Evolutionary conservation across 1,284 basidiomycete species (phyloP), one percentile per base, ranked within the genome.

Genomic region (Peniophora sp.): DNA sequence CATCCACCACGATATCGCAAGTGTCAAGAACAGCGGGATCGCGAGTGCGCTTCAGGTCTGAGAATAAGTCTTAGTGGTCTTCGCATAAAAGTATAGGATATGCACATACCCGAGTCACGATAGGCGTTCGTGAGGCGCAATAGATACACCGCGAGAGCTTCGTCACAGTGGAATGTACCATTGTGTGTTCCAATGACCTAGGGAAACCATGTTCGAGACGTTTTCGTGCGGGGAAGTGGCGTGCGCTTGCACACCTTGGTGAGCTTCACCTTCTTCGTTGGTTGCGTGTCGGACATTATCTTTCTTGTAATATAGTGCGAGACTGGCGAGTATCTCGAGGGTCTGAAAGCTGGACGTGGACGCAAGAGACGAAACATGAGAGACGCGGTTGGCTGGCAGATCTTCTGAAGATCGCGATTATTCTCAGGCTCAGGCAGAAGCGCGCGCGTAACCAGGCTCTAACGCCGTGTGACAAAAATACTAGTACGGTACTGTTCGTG

Each of bases 1-100:
- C 96, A 65, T 99, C 96, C 35, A 99, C 93, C n/a, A 99, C 92
- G 63, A 99, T 94, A 61, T 94, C 86, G 61, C 93, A 94, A 3
- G 81, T 76, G 55, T 88, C 85, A 50, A 99, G 80, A 47, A 88
- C 67, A 11, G 76, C 78, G 1, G 87, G 83, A 64, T 97, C 92
- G 49, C 96, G 81, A 44, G 82, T 88, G 36, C 93, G 81, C 61
- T 85, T 86, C 43, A 97, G 65, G 57, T 77, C 91, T 91, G 57
- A 44, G 44, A 37, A n/a, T 9, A n/a, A 59, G 49, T 48, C 44
- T 12, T 41, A 50, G 20, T 14, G 12, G 27, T 27, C 5, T 44
- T 15, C 10, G 17, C 20, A 32, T 39, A 35, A 42, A 27, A 3
- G 51, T 57, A 73, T 51, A 15, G 37, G 8, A 20, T 17, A 45